phyloP scores from a whole-genome alignment of 2,329 filamentous ascomycete genomes.

The Botrytis sinoallii region DNA sequence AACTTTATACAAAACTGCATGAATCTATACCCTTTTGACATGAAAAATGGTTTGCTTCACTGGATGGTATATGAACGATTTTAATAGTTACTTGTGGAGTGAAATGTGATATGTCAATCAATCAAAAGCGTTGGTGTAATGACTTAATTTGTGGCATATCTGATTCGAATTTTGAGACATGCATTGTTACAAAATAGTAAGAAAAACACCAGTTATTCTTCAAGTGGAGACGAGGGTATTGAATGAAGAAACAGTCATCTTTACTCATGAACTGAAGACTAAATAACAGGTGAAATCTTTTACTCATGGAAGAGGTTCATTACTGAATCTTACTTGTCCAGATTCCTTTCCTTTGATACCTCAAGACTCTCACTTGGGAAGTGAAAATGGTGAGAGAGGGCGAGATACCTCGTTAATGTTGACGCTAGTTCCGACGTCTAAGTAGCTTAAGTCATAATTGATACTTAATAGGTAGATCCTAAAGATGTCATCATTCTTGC shows the following conservation, averaged over 20 bases:
- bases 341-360: not conserved
- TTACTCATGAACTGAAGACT: not conserved
- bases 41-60: not conserved
- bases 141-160: not conserved
- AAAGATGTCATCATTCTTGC: not conserved
- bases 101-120: not conserved
- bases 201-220: not conserved
- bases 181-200: not conserved
- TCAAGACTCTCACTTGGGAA: not conserved
- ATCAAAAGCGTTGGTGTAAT: not conserved
- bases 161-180: not conserved
- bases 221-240: not conserved
- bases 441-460: not conserved
- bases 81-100: not conserved
- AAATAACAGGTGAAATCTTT: not conserved
- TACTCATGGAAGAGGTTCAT: not conserved
- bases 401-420: not conserved
- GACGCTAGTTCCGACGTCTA: not conserved
- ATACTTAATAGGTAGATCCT: not conserved
- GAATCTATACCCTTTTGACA: conserved; percentile 13
- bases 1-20: conserved; percentile 9
- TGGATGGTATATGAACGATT: not conserved
- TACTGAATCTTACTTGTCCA: not conserved
- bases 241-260: not conserved
- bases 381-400: not conserved